Evolutionary conservation across 1,284 basidiomycete species (phyloP), one percentile per base, ranked within the genome.

Genomic region (Tremellales sp.): DNA sequence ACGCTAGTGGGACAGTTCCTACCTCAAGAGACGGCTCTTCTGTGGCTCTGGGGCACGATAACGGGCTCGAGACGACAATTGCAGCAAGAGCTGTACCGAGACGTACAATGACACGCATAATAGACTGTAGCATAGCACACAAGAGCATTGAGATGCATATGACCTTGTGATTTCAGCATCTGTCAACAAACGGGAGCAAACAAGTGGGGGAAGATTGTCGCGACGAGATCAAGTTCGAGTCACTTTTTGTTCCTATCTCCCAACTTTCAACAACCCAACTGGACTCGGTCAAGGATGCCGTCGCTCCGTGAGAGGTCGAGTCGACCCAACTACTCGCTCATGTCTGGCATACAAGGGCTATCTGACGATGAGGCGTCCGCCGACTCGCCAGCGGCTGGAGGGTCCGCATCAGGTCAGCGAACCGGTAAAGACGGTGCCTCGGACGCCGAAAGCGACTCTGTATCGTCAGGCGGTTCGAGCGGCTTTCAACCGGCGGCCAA

Each of bases 1-100:
- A 71, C 77, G 56, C 79, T 89, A 19, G 89, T 93, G n/a, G 84
- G 82, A 22, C 89, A 89, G 84, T 92, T 93, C 67, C 70, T 78
- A 10, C 84, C 84, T 4, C 61, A 79, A 46, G 67, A 77, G 48
- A 86, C 85, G 0, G 44, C 68, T 2, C 42, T 74, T 43, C 64
- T 74, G 29, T 65, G 58, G 33, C 12, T 75, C 2, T 76, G 67
- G 64, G 55, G 65, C 8, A 54, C 45, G n/a, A 11, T 62, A 6
- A 46, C 33, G 5, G 57, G 61, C 3, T 21, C 23, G 17, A 39
- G 58, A 26, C 33, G n/a, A 15, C 43, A 43, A 33, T 21, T 45
- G 13, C 3, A 33, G 25, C 33, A 48, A 17, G 48, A 45, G 26
- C 46, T 55, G 1, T 58, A 58, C 33, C 33, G 19, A 15, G 33